These are phyloP conservation scores for Hymenoscyphus fraxineus DNA, from an alignment of 2,329 filamentous ascomycete species.

Conservation along the genomic window DNA sequence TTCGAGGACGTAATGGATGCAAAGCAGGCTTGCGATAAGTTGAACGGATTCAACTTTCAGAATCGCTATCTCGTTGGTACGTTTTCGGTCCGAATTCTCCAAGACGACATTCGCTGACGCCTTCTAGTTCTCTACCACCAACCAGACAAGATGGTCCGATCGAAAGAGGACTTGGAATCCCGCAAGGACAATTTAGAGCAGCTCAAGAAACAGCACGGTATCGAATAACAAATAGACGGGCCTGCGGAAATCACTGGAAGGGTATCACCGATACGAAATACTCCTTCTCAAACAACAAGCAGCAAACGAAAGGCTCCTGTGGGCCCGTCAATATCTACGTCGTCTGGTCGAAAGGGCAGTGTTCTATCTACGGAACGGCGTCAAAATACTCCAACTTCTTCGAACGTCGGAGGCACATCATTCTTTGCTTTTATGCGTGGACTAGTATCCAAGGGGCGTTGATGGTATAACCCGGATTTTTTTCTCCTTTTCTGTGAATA, in stretches of 20 bases:
- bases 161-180: conserved; percentile 89
- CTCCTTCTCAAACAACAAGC: conserved; percentile 17
- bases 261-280: conserved; percentile 20
- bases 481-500: neutral
- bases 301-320: conserved; percentile 19
- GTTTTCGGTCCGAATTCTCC: conserved; percentile 37
- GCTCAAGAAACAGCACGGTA: conserved; percentile 95
- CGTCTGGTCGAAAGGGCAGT: conserved; percentile 34
- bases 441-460: conserved; percentile 29
- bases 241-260: conserved; percentile 45
- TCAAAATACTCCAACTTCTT: conserved; percentile 20
- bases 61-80: conserved; percentile 96
- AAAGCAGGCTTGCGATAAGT: conserved; percentile 97
- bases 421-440: conserved; percentile 32
- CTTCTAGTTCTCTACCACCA: conserved; percentile 67
- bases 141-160: conserved; percentile 75
- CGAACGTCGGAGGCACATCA: conserved; percentile 21
- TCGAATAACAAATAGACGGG: conserved; percentile 89
- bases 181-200: conserved; percentile 97
- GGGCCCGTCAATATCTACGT: conserved; percentile 37
- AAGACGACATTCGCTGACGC: conserved; percentile 16
- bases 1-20: conserved; percentile 99
- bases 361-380: conserved; percentile 20
- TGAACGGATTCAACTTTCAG: conserved; percentile 99
- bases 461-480: conserved; percentile 13